A percentile compares a stretch with the other conserved stretches of the same genome.
phyloP scores from a whole-genome alignment of 345 rosid genomes.

The Durio zibethinus region DNA sequence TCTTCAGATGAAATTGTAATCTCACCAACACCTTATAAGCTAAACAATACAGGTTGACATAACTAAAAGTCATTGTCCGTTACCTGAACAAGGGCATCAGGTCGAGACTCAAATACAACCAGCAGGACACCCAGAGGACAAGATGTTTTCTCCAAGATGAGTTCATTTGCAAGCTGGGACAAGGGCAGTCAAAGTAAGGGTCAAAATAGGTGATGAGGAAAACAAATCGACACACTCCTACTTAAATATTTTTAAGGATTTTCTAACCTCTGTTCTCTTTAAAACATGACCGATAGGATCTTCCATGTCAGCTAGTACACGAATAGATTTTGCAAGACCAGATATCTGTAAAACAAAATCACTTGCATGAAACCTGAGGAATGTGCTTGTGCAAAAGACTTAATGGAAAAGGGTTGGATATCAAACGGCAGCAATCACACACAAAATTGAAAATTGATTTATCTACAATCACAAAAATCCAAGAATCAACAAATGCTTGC shows the following conservation, averaged over 20 bases:
- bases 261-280: slow-evolving; percentile 50
- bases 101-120: slow-evolving; percentile 73
- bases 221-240: background rate
- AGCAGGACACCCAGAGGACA: slow-evolving; percentile 70
- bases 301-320: slow-evolving; percentile 56
- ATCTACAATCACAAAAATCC: background rate
- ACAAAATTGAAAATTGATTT: background rate
- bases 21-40: background rate
- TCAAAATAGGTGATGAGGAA: background rate
- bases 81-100: slow-evolving; percentile 80
- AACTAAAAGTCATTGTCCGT: background rate
- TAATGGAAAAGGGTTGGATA: background rate
- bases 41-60: background rate
- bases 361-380: background rate
- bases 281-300: slow-evolving; percentile 52
- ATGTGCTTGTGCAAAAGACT: background rate
- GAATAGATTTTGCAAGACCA: slow-evolving; percentile 47
- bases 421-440: background rate
- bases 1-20: background rate
- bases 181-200: slow-evolving; percentile 10
- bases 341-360: slow-evolving; percentile 33
- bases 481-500: slow-evolving; percentile 27
- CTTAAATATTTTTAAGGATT: background rate
- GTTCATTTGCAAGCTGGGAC: slow-evolving; percentile 65
- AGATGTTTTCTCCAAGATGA: slow-evolving; percentile 63